A percentile compares a stretch with the other conserved stretches of the same genome.
Conservation (phyloP, 2,329 filamentous ascomycete species). For the Helotiales sp. region DNA sequence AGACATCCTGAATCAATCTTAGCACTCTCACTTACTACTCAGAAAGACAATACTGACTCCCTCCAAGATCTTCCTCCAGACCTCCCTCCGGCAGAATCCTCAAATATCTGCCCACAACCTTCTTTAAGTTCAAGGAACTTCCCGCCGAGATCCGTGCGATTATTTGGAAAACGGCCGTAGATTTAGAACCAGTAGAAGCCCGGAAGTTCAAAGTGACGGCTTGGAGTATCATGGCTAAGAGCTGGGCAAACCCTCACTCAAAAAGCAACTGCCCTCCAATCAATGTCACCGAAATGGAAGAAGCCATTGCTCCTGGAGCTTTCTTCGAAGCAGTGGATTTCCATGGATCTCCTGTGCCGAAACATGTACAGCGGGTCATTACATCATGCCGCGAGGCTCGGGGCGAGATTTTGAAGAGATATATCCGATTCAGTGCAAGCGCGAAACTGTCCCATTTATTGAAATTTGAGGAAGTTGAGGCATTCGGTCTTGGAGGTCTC, state of each 20-base stretch:
- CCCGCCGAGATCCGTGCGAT: background rate
- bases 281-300: background rate
- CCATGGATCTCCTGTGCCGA: background rate
- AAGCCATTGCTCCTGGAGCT: background rate
- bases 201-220: background rate
- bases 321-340: background rate
- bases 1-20: no score
- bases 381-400: background rate
- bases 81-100: background rate
- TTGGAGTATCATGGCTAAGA: background rate
- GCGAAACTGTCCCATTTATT: background rate
- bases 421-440: background rate
- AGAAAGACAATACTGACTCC: no score
- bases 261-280: background rate
- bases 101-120: background rate
- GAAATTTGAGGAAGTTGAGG: background rate
- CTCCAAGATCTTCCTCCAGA: no score
- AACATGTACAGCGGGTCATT: background rate
- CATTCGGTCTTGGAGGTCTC: background rate
- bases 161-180: background rate
- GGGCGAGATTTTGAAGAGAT: background rate
- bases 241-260: background rate
- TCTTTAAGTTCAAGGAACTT: background rate
- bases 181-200: background rate
- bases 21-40: no score